Percentiles rank a stretch among this genome's conserved stretches.
phyloP scores from a whole-genome alignment of 1,284 basidiomycete genomes.

The Lignosus rhinocerotis region DNA sequence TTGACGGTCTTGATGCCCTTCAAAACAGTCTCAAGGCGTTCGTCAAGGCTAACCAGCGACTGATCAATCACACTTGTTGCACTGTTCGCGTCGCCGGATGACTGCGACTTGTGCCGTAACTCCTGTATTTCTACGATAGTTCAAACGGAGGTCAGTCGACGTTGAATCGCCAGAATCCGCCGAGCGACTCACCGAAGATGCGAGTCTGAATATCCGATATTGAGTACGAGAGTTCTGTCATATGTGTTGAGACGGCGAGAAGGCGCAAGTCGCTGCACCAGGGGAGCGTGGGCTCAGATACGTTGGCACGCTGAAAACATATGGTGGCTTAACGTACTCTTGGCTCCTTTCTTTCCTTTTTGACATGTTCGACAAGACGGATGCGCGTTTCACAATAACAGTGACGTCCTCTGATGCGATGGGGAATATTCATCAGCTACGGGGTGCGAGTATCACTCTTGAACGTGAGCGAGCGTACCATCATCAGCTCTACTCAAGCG shows the following conservation, averaged over 20 bases:
- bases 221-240: slow-evolving; percentile 79
- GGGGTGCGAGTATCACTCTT: slow-evolving; percentile 6
- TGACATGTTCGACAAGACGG: slow-evolving; percentile 42
- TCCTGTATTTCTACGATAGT: slow-evolving; percentile 73
- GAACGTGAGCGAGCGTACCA: slow-evolving; percentile 39
- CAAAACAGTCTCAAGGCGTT: slow-evolving; percentile 73
- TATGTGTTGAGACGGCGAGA: slow-evolving; percentile 76
- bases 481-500: slow-evolving; percentile 59
- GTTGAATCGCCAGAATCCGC: not conserved
- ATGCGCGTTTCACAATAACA: slow-evolving; percentile 53
- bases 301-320: not conserved
- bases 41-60: slow-evolving; percentile 77
- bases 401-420: slow-evolving; percentile 61
- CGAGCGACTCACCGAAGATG: slow-evolving; percentile 68
- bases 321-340: slow-evolving; percentile 37
- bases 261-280: slow-evolving; percentile 63
- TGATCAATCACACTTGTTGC: slow-evolving; percentile 75
- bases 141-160: not conserved
- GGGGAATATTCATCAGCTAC: slow-evolving; percentile 9
- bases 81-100: slow-evolving; percentile 53
- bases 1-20: slow-evolving; percentile 69
- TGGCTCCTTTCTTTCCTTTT: slow-evolving; percentile 56
- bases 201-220: slow-evolving; percentile 85
- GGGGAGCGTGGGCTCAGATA: slow-evolving; percentile 1
- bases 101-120: slow-evolving; percentile 76